Evolutionary conservation across 495 filamentous ascomycete species (phyloP).

Genomic region (Pseudevernia furfuracea): DNA sequence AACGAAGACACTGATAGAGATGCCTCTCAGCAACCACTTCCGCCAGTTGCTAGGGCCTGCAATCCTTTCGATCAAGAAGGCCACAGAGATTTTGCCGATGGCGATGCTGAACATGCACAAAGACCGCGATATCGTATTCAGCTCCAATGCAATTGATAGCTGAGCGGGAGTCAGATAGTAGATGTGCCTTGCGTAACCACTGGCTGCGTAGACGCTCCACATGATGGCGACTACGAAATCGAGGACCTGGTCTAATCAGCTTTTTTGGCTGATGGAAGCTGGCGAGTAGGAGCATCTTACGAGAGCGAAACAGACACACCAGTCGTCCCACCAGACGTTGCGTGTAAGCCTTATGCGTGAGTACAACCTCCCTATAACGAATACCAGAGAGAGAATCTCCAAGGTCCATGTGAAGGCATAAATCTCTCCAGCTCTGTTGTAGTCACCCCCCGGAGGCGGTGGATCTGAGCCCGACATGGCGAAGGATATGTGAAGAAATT

Average conservation of each 20-base stretch:
- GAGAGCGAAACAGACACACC: constrained; percentile 39
- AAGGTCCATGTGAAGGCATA: constrained; percentile 30
- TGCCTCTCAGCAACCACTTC: constrained; percentile 23
- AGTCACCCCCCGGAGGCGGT: constrained; percentile 11
- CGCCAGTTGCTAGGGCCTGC: constrained; percentile 18
- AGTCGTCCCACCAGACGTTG: constrained; percentile 45
- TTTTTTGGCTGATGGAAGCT: background rate
- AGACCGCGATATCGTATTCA: constrained; percentile 31
- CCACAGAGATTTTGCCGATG: constrained; percentile 25
- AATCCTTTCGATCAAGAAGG: constrained; percentile 23
- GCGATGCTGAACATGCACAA: constrained; percentile 24
- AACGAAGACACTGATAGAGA: constrained; percentile 27
- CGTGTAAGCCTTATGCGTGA: constrained; percentile 40
- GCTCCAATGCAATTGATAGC: constrained; percentile 25
- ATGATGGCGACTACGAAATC: constrained; percentile 25
- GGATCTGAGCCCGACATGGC: constrained; percentile 23
- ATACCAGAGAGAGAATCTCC: constrained; percentile 31
- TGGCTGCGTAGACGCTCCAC: constrained; percentile 25
- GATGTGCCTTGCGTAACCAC: constrained; percentile 32
- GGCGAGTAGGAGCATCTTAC: constrained; percentile 24
- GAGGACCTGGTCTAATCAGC: constrained; percentile 20
- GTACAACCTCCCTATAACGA: constrained; percentile 38
- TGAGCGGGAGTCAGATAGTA: constrained; percentile 26
- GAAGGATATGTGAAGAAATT: too few relatives aligned
- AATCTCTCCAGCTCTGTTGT: constrained; percentile 18